These are phyloP conservation scores for Malus hybrid DNA, from an alignment of 331 rosid species.

Conservation along the genomic window DNA sequence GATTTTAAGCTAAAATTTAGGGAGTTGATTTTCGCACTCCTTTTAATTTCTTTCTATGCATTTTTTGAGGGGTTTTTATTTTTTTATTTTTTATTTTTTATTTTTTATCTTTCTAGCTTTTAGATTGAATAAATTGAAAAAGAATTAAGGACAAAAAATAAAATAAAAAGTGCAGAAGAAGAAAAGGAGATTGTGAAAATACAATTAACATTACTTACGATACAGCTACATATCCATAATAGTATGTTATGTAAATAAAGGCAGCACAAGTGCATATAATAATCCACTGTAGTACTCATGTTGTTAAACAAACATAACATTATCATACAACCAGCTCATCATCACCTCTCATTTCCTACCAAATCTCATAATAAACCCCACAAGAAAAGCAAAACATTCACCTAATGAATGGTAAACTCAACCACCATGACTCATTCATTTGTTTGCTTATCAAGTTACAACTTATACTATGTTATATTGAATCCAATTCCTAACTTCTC, in stretches of 20 bases:
- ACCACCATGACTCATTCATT: neutral
- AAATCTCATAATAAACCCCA: neutral
- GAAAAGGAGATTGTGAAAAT: neutral
- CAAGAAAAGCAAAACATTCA: neutral
- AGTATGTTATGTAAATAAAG: neutral
- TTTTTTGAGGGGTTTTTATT: too few relatives aligned
- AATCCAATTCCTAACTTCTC: neutral
- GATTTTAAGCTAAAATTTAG: constrained; percentile 1
- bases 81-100: rapidly evolving
- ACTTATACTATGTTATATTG: neutral
- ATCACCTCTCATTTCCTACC: constrained; percentile 11
- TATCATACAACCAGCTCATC: constrained; percentile 6
- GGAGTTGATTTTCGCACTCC: neutral
- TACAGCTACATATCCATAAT: neutral
- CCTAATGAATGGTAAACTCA: neutral
- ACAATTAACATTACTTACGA: neutral
- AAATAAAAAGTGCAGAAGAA: too few relatives aligned
- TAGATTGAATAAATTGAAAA: too few relatives aligned
- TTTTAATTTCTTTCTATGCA: too few relatives aligned
- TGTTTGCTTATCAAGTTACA: neutral
- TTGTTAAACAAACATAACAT: neutral
- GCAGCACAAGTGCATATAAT: neutral
- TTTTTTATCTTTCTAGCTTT: too few relatives aligned
- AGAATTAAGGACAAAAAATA: too few relatives aligned
- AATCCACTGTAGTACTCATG: neutral